A percentile compares a stretch with the other conserved stretches of the same genome.
phyloP scores from a whole-genome alignment of 805 yeast species.

The Saccharomycopsis sp. region DNA sequence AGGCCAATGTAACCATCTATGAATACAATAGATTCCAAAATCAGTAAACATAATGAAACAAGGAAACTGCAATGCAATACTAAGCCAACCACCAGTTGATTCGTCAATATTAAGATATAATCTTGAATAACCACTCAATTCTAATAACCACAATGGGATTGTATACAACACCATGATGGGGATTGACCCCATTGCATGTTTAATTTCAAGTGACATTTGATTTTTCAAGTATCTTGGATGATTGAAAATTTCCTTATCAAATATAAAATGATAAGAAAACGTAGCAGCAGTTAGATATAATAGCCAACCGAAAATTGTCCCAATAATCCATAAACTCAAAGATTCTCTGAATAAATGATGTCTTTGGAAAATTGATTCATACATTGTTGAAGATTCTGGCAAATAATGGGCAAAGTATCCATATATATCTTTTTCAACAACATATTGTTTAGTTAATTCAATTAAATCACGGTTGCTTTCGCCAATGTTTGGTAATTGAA shows the following conservation, averaged over 20 bases:
- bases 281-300: conserved; percentile 71
- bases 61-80: conserved; percentile 62
- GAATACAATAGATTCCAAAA: conserved; percentile 84
- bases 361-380: conserved; percentile 66
- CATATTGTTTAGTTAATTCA: conserved; percentile 15
- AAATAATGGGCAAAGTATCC: conserved; percentile 58
- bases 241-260: conserved; percentile 84
- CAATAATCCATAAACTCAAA: conserved; percentile 57
- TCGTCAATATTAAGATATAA: conserved; percentile 62
- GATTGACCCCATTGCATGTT: conserved; percentile 71
- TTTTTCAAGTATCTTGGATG: conserved; percentile 95
- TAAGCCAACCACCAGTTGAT: conserved; percentile 60
- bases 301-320: conserved; percentile 81
- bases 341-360: conserved; percentile 66
- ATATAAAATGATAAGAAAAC: conserved; percentile 68
- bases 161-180: conserved; percentile 87
- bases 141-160: conserved; percentile 82
- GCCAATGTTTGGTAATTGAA: conserved; percentile 9
- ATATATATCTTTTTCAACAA: conserved; percentile 37
- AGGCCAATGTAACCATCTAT: conserved; percentile 93
- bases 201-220: conserved; percentile 80
- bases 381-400: conserved; percentile 47
- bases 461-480: conserved; percentile 1
- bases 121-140: conserved; percentile 75
- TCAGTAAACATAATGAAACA: conserved; percentile 88